A percentile compares a stretch with the other conserved stretches of the same genome.
phyloP scores from a whole-genome alignment of 306 rosid species.

The Trifolium subterraneum region DNA sequence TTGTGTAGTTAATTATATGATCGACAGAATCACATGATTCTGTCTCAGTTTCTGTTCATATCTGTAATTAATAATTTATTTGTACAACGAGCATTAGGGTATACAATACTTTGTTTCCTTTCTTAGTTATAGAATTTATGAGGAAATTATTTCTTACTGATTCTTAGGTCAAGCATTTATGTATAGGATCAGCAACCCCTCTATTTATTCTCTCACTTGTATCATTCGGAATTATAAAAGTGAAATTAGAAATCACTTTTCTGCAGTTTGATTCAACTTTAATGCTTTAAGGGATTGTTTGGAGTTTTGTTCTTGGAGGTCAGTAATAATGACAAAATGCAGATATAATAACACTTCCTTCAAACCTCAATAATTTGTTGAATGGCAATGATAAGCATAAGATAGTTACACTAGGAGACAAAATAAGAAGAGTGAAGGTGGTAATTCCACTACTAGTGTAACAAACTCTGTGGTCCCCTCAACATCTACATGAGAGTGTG shows the following conservation, averaged over 20 bases:
- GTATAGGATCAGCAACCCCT: not conserved
- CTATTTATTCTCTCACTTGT: not conserved
- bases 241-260: not conserved
- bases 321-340: not conserved
- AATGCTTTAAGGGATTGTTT: slow-evolving; percentile 12
- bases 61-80: too few species aligned
- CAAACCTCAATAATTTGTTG: not conserved
- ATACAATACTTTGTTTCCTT: not conserved
- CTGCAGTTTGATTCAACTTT: not conserved
- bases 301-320: slow-evolving; percentile 1
- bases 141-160: not conserved
- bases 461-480: too few species aligned
- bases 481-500: too few species aligned
- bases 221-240: not conserved
- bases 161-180: not conserved
- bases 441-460: too few species aligned
- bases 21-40: not conserved
- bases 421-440: too few species aligned
- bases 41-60: not conserved
- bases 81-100: not conserved
- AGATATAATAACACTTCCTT: not conserved
- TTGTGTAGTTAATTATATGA: not conserved
- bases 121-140: too few species aligned
- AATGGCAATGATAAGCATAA: not conserved
- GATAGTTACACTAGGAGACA: too few species aligned